Evolutionary conservation across 192 early-diverging fungal genomes (phyloP).

Genomic region (Linnemannia schmuckeri): DNA sequence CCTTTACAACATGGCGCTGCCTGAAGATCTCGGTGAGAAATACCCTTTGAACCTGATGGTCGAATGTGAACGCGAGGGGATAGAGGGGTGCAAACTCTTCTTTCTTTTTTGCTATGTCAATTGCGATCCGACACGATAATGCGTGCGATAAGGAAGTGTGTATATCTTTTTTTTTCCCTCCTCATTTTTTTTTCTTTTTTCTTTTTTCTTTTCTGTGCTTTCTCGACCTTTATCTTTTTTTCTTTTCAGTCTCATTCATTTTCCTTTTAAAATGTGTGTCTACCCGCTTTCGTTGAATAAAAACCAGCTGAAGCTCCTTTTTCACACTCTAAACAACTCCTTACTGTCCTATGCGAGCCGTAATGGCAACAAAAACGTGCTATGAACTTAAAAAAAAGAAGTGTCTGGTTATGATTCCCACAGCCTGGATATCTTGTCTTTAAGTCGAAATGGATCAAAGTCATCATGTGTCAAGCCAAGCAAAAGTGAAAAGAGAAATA

Average conservation of each 20-base stretch:
- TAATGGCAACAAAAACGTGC: no score
- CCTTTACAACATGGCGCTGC: slow-evolving; percentile 4
- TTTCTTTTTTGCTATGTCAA: slow-evolving; percentile 6
- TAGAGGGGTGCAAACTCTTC: not conserved
- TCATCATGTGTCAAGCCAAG: no score
- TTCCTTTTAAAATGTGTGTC: not conserved
- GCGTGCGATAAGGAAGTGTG: slow-evolving; percentile 58
- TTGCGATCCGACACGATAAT: slow-evolving; percentile 55
- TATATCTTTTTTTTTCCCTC: slow-evolving; percentile 32
- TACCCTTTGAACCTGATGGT: slow-evolving; percentile 60
- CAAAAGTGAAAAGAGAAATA: no score
- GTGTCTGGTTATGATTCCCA: no score
- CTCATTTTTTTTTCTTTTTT: slow-evolving; percentile 9
- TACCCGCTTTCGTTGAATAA: no score
- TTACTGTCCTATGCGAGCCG: no score
- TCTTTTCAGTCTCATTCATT: not conserved
- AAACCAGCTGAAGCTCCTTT: no score
- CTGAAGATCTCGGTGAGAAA: slow-evolving; percentile 58
- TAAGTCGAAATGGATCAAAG: no score
- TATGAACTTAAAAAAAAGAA: no score
- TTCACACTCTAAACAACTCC: no score
- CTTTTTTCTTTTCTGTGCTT: not conserved
- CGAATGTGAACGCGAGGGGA: slow-evolving; percentile 9
- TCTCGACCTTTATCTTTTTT: not conserved
- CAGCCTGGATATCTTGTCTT: no score